phyloP scores from a whole-genome alignment of 164 flowering plant species.

The Litsea cubeba region DNA sequence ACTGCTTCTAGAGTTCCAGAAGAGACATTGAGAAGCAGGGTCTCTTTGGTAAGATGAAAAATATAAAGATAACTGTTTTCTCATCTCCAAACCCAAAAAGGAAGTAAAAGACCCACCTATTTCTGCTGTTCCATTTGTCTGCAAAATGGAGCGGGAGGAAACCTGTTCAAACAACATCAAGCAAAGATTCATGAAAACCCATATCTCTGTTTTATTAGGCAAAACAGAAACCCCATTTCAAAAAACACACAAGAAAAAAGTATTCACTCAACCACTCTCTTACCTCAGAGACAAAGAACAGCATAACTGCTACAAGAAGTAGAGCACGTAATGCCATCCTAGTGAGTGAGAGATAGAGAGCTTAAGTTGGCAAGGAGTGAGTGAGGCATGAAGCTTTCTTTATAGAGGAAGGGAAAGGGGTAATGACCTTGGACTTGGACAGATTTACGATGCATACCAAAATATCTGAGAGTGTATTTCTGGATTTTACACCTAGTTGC shows the following conservation, averaged over 20 bases:
- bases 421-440: too few species aligned
- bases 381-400: too few species aligned
- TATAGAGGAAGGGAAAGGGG: too few species aligned
- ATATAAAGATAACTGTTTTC: too few species aligned
- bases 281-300: slow-evolving; percentile 15
- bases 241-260: background rate
- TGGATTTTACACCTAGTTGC: too few species aligned
- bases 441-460: too few species aligned
- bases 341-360: background rate
- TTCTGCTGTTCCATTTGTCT: slow-evolving; percentile 7
- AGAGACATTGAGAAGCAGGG: too few species aligned
- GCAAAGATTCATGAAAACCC: background rate
- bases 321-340: slow-evolving; percentile 17
- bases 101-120: slow-evolving; percentile 7
- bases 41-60: background rate
- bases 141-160: slow-evolving; percentile 1
- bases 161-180: slow-evolving; percentile 2
- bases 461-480: too few species aligned
- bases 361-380: background rate
- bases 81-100: background rate
- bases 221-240: background rate
- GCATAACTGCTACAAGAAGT: slow-evolving; percentile 15
- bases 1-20: background rate
- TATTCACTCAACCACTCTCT: background rate
- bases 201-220: background rate